Percentiles rank a stretch among this genome's conserved stretches.
Evolutionary conservation across 441 rosid species (phyloP).

Genomic region (Erysimum cheiri): DNA sequence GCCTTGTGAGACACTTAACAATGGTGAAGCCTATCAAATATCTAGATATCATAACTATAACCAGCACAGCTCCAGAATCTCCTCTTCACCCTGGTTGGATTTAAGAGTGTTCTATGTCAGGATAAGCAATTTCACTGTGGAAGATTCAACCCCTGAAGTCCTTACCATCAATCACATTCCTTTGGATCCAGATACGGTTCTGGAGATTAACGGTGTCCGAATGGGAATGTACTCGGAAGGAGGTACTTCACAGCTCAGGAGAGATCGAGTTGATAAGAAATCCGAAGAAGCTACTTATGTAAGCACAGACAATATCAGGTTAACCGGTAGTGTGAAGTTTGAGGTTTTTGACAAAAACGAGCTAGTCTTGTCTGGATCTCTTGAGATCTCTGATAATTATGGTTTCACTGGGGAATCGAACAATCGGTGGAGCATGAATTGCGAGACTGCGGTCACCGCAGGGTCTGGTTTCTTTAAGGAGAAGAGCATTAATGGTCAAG

Average conservation of each 20-base stretch:
- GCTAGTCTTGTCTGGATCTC: constrained; percentile 57
- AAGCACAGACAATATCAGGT: constrained; percentile 63
- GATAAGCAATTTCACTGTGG: constrained; percentile 59
- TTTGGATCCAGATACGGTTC: constrained; percentile 54
- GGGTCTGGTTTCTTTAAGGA: constrained; percentile 55
- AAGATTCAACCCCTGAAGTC: constrained; percentile 58
- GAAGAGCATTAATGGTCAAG: constrained; percentile 46
- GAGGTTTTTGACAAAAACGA: constrained; percentile 58
- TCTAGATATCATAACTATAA: constrained; percentile 39
- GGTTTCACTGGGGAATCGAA: constrained; percentile 49
- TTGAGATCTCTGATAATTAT: constrained; percentile 52
- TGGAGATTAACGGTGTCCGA: constrained; percentile 64
- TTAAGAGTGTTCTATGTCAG: constrained; percentile 67
- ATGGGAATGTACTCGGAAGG: constrained; percentile 54
- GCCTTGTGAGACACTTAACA: constrained; percentile 52
- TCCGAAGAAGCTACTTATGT: constrained; percentile 66
- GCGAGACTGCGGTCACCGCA: constrained; percentile 51
- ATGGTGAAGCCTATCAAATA: constrained; percentile 48
- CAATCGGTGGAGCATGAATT: constrained; percentile 53
- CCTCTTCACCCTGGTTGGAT: constrained; percentile 51
- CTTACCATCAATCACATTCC: constrained; percentile 64
- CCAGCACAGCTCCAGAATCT: constrained; percentile 34
- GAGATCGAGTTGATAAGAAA: constrained; percentile 66
- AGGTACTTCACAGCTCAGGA: constrained; percentile 56
- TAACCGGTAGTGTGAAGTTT: constrained; percentile 61